Evolutionary conservation across 345 rosid species (phyloP), one percentile per base, ranked within the genome.

Genomic region (Murraya koenigii): DNA sequence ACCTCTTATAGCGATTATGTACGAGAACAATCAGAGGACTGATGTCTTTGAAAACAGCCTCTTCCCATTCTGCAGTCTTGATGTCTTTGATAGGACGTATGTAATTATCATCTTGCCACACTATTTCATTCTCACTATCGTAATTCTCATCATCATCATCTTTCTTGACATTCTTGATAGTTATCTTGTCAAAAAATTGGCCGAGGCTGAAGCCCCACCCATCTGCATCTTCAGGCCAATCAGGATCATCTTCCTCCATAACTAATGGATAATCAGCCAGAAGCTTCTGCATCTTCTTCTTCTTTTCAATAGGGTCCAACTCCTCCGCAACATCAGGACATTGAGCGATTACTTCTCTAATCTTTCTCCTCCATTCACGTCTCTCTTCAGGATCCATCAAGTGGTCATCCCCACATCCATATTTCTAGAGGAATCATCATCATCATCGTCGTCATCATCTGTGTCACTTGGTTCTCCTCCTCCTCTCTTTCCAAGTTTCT

Each of bases 201-300:
- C 82, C 90, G 14, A 95, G 82, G 60, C 85, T 90, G 83, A 95
- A 95, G 23, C 98, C 99, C 93, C 96, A 76, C 5, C 99, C 99
- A 78, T 95, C 99, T 82, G 94, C 97, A 84, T 92, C 99, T 58
- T 93, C 98, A 73, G 94, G 93, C 99, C 99, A 95, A 74, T 89
- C 78, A 41, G 98, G 99, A 83, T 95, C 98, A 0, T 93, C 98
- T 78, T 93, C 97, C 35, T 93, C 93, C 59, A 93, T 93, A 60
- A 92, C 87, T 49, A 93, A 91, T 2, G 97, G 94, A 78, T 93
- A 92, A 82, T 93, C 98, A 66, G 89, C 88, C 55, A 92, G 78
- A 56, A 93, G 97, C 86, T 91, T 88, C 68, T 92, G 88, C 98
- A 95, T 84, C 86, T 75, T 90, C 75, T 83, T 85, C 85, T 79